A percentile compares a stretch with the other conserved stretches of the same genome.
These are phyloP conservation scores for Russula foetens DNA, from an alignment of 768 basidiomycete genomes.

Conservation along the genomic window DNA sequence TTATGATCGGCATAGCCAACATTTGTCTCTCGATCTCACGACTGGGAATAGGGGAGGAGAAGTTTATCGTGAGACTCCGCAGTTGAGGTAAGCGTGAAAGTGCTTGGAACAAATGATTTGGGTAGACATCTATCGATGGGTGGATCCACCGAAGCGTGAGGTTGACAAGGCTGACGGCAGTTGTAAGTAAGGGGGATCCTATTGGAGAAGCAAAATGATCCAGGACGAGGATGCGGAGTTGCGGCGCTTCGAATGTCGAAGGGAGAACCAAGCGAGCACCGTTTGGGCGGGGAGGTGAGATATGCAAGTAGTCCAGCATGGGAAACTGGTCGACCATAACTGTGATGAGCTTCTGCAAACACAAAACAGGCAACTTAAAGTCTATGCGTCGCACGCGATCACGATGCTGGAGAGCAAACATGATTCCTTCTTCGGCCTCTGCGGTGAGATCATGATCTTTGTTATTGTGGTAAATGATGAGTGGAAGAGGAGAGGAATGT, in stretches of 20 bases:
- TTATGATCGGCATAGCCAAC: neutral
- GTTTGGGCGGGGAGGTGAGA: neutral
- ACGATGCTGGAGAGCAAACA: too few relatives aligned
- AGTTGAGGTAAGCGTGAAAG: neutral
- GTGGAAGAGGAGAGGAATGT: neutral
- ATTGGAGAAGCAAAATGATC: neutral
- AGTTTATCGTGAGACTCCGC: neutral
- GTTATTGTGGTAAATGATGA: neutral
- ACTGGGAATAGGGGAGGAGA: neutral
- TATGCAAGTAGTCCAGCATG: neutral
- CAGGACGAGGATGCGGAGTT: neutral
- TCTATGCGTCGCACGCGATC: too few relatives aligned
- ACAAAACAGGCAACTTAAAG: neutral
- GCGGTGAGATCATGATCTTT: neutral
- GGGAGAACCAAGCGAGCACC: neutral
- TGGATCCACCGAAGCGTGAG: neutral
- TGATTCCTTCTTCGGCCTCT: neutral
- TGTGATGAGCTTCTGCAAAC: neutral
- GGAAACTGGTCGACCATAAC: neutral
- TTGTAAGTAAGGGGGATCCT: neutral
- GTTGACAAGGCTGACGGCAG: neutral
- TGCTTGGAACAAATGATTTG: neutral
- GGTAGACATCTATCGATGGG: neutral
- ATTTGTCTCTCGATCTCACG: neutral
- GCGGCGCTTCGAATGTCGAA: neutral